Base-by-base conservation (phyloP, 1,284 basidiomycete species). In the Apiotrichum domesticum region DNA sequence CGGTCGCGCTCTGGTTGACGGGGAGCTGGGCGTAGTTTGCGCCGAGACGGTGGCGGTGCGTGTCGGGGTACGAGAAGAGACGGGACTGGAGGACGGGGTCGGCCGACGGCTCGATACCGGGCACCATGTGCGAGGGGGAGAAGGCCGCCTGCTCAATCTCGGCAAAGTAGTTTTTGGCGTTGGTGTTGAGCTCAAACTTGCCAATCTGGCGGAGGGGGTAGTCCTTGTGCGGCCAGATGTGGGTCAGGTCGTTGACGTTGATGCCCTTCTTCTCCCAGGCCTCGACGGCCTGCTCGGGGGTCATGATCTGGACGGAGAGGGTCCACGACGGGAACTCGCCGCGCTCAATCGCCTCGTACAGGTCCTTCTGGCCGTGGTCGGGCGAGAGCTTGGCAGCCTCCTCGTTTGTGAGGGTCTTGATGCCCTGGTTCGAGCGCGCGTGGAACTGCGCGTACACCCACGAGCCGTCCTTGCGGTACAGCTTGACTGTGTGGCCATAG, bases 41-140 rank as follows among this genome's bases (percentile, higher is more conserved):
- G 32, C 70, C 69, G 56, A 74, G 66, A 34, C 77, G 86, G 80
- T 93, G 87, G 60, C 90, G 85, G 76, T 95, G 92, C 6, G 93
- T 90, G 75, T 96, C 93, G 4, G 91, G 89, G 81, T 97, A 97
- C 9, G 90, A 90, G 85, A 95, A 96, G 43, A 96, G 83, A 61
- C 93, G 88, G 34, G 87, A 87, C 76, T 96, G 93, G 62, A 96
- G 81, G 60, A 96, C 88, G 14, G 93, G 93, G 77, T 96, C 93
- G 40, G 85, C 83, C 14, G 87, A 86, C 39, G 90, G 83, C 80
- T 95, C 93, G 67, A 93, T 83, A 73, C 92, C 94, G 2, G 88
- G 88, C 3, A 95, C 79, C 51, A 86, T 77, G 75, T 96, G 90
- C 1, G 88, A 87, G 0, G 93, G 93, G 35, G 55, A 71, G 67